Base-by-base conservation (phyloP, 108 stramenopile genomes). In the Conticribra guillardii region DNA sequence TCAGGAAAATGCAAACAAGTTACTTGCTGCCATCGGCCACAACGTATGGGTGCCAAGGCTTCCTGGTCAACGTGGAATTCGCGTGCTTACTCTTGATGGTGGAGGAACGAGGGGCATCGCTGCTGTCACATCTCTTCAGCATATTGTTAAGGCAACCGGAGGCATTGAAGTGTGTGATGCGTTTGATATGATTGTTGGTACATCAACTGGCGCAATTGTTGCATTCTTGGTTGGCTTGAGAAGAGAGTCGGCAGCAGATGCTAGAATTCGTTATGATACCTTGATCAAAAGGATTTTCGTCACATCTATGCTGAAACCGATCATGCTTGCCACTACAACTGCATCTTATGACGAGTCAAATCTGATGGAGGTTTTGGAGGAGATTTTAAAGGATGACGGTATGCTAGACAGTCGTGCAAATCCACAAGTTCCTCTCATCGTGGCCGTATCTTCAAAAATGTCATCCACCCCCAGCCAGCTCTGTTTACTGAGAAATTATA, bases 161-260 rank as follows among this genome's bases (percentile, higher is more conserved):
- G 85, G 87, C 19, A 57, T 84, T 33, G 92, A 94, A 73, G 80
- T 88, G 8, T 78, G 86, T 19, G 92, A 94, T 66, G 81, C 88
- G 23, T 94, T 94, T 73, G 92, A 94, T 72, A 79, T 94, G 66
- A 85, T 94, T 28, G 84, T 83, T 44, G 92, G 92, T 19, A 94
- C 92, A 9, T 90, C 89, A 21, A 94, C 93, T 1, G 93, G 93
- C 44, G 93, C 90, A 18, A 94, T 94, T 52, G 84, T 94, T 64
- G 79, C 85, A 9, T 69, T 49, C 8, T 50, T 57, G 28, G 54
- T 88, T 3, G 93, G 90, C 21, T 68, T 94, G 50, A 64, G 87
- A 27, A 77, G 82, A 56, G 93, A 94, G 58, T 81, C 90, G 3
- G 81, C 81, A 41, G 71, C 76, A 24, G 66, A 82, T 63, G 87